Conservation (phyloP, 176 grass and related monocot genomes). For the Triticum dicoccoides region DNA sequence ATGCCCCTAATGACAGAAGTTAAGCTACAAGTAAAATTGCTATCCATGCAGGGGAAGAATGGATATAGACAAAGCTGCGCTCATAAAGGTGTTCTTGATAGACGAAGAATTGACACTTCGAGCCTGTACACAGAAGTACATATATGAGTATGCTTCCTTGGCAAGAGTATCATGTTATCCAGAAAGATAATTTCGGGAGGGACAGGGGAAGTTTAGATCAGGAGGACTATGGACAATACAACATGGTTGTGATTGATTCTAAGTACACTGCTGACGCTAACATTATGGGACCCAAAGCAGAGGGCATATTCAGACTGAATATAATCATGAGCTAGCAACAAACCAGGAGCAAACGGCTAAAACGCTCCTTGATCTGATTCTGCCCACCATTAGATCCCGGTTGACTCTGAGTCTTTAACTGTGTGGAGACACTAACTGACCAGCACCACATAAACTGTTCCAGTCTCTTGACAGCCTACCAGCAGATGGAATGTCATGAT, state of each 20-base stretch:
- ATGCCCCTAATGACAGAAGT: neutral
- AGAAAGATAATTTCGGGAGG: neutral
- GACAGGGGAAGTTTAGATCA: too few relatives aligned
- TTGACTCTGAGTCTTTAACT: neutral
- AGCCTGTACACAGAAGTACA: too few relatives aligned
- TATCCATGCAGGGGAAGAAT: too few relatives aligned
- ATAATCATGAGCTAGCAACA: neutral
- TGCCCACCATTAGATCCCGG: neutral
- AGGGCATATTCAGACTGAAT: neutral
- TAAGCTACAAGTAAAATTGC: neutral
- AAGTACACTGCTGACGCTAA: neutral
- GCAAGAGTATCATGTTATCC: neutral
- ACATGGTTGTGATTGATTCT: neutral
- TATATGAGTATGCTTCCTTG: neutral
- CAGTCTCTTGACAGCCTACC: neutral
- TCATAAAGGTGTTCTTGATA: neutral
- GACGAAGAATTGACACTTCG: neutral
- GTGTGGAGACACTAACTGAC: too few relatives aligned
- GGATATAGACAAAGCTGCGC: neutral
- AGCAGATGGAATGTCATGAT: neutral
- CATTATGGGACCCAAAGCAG: neutral
- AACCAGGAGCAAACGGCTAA: neutral
- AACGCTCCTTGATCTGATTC: neutral
- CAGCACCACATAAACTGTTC: neutral
- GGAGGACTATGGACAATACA: neutral